Conservation (phyloP, 2,329 filamentous ascomycete species). For the Claviceps arundinis region DNA sequence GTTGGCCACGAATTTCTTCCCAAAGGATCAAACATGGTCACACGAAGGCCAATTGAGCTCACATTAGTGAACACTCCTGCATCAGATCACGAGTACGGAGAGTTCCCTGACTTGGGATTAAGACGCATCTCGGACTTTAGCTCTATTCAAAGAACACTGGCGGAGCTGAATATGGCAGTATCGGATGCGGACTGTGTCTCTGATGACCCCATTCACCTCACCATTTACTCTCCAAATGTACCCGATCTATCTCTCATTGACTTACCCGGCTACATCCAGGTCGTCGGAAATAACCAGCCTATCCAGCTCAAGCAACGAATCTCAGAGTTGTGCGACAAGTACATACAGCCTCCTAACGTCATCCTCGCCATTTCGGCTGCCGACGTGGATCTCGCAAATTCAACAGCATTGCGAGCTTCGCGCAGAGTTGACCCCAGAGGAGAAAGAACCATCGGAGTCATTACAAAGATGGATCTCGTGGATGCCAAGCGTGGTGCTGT, state of each 20-base stretch:
- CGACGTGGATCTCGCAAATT: constrained; percentile 94
- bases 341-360: constrained; percentile 90
- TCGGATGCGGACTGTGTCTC: constrained; percentile 85
- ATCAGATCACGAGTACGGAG: constrained; percentile 77
- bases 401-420: constrained; percentile 79
- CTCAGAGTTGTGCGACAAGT: constrained; percentile 90
- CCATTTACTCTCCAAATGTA: constrained; percentile 89
- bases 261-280: constrained; percentile 93
- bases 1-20: constrained; percentile 96
- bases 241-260: constrained; percentile 94
- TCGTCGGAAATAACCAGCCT: constrained; percentile 82
- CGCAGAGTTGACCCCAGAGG: constrained; percentile 85
- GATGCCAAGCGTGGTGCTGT: constrained; percentile 65
- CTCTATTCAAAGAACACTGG: constrained; percentile 84
- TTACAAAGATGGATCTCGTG: constrained; percentile 98
- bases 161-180: constrained; percentile 87
- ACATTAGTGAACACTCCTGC: constrained; percentile 92
- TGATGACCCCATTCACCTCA: constrained; percentile 90
- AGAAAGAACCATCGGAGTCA: constrained; percentile 93
- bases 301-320: constrained; percentile 91
- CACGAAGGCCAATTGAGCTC: constrained; percentile 84
- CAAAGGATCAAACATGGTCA: constrained; percentile 99
- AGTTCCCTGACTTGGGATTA: constrained; percentile 84
- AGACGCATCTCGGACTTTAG: constrained; percentile 85
- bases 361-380: constrained; percentile 95